Base-by-base conservation (phyloP, 2,329 filamentous ascomycete genomes). In the Alternaria sp. region DNA sequence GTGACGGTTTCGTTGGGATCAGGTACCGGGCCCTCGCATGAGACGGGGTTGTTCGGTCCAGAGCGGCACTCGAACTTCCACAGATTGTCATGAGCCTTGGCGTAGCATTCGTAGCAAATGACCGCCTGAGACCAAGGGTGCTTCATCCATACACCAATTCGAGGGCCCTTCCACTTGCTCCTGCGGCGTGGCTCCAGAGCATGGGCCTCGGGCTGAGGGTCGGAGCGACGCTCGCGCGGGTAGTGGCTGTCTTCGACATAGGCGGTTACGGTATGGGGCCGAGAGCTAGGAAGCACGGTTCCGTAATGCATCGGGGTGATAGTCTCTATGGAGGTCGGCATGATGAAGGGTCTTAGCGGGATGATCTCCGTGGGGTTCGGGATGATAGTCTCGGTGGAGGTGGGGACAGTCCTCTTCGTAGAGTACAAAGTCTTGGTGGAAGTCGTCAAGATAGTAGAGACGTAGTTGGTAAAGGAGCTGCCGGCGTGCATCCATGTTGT, bases 21-120 rank as follows among this genome's bases (percentile, higher is more conserved):
- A 36, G 62, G 63, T 26, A 10, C 15, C 9, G 23, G n/a, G 17
- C 62, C 52, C 32, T 50, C 63, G 23, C 66, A 71, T 36, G 64
- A 21, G 13, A 63, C 36, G 2, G 36, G 57, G 13, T 54, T 36
- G 1, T 57, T 52, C 1, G 54, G 54, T 12, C 69, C 67, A 25
- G 49, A 57, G 11, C 62, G 55, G 52, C 74, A 77, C n/a, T 69
- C 57, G 12, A 74, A 70, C 8, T 69, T 55, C 10, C 12, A 6
- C 17, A 28, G 61, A 21, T 69, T 32, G 9, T 62, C 25, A 4
- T 50, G 10, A 11, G 68, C 57, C 28, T 67, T 65, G 13, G 63
- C 55, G 58, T 68, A 77, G 63, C 75, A 78, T 9, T 66, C 57
- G 58, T 70, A 77, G 59, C 74, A 78, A 4, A 70, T 28, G 23